A percentile compares a stretch with the other conserved stretches of the same genome.
Evolutionary conservation across 352 stramenopile species (phyloP).

Genomic region (Globisporangium echinulatum): DNA sequence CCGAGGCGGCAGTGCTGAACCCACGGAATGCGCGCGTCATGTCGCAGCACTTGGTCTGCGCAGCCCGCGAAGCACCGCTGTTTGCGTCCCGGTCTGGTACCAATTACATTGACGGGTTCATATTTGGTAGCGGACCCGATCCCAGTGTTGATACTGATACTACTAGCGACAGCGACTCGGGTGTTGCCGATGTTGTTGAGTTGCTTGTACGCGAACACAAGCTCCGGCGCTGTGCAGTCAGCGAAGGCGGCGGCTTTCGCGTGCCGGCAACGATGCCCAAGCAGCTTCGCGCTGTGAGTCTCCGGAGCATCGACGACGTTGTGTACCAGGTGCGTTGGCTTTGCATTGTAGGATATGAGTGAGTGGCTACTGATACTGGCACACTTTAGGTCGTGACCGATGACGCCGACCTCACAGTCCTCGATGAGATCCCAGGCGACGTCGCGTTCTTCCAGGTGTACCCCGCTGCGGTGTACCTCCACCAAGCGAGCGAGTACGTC

Average conservation of each 20-base stretch:
- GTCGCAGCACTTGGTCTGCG: slow-evolving; percentile 91
- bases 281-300: slow-evolving; percentile 43
- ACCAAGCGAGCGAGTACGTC: slow-evolving; percentile 88
- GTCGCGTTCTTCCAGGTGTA: slow-evolving; percentile 90
- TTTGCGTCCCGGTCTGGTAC: slow-evolving; percentile 56
- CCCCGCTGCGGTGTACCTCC: slow-evolving; percentile 87
- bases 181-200: slow-evolving; percentile 1
- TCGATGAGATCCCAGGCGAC: slow-evolving; percentile 86
- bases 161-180: too few species aligned
- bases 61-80: slow-evolving; percentile 89
- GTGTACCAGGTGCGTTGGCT: slow-evolving; percentile 32
- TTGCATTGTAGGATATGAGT: background rate
- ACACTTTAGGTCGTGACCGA: slow-evolving; percentile 39
- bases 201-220: slow-evolving; percentile 37
- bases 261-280: slow-evolving; percentile 61
- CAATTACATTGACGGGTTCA: slow-evolving; percentile 52
- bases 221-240: slow-evolving; percentile 26
- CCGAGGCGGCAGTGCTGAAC: slow-evolving; percentile 83
- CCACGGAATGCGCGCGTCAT: slow-evolving; percentile 84
- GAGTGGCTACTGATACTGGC: background rate
- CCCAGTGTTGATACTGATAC: too few species aligned
- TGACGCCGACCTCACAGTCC: slow-evolving; percentile 35
- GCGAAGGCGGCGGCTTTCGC: slow-evolving; percentile 36
- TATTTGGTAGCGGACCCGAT: slow-evolving; percentile 27
- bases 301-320: slow-evolving; percentile 65